Percentiles rank a stretch among this genome's conserved stretches.
Conservation (phyloP, 2,329 filamentous ascomycete genomes). For the Hypomyces rosellus region DNA sequence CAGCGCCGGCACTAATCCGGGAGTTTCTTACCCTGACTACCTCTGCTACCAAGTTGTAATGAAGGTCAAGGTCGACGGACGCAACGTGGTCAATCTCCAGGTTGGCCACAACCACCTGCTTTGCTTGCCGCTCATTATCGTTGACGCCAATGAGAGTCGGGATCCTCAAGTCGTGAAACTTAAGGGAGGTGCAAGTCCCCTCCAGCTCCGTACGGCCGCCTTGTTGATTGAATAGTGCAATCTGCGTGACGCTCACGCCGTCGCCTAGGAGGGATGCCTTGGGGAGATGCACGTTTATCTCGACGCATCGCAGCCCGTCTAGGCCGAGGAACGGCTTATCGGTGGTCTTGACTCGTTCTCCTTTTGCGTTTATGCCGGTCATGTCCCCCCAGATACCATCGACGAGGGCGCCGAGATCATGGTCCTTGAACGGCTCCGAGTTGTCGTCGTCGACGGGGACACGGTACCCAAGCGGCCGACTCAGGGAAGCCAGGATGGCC, state of each 20-base stretch:
- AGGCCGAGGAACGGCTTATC: slow-evolving; percentile 25
- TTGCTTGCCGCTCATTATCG: slow-evolving; percentile 58
- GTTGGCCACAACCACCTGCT: slow-evolving; percentile 60
- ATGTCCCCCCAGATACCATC: slow-evolving; percentile 28
- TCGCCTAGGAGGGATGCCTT: slow-evolving; percentile 64
- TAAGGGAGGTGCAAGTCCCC: slow-evolving; percentile 28
- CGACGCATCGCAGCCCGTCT: slow-evolving; percentile 37
- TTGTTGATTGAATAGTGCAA: slow-evolving; percentile 33
- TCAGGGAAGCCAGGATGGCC: slow-evolving; percentile 46
- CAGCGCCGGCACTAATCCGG: no score
- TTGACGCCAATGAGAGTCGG: slow-evolving; percentile 69
- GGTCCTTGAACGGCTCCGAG: neutral
- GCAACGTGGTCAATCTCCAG: slow-evolving; percentile 53
- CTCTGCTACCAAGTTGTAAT: slow-evolving; percentile 50
- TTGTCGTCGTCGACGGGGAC: no score
- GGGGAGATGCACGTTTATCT: slow-evolving; percentile 51
- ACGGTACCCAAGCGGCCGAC: slow-evolving; percentile 14
- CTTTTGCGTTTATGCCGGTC: slow-evolving; percentile 20
- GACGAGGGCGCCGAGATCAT: slow-evolving; percentile 12
- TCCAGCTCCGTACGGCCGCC: slow-evolving; percentile 20
- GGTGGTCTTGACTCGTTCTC: neutral
- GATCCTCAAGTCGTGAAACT: slow-evolving; percentile 52
- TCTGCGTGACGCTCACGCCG: slow-evolving; percentile 47
- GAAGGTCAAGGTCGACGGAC: slow-evolving; percentile 40
- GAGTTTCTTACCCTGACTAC: slow-evolving; percentile 51